Conservation (phyloP, 495 filamentous ascomycete species). For the Staphylotrichum tortipilum region DNA sequence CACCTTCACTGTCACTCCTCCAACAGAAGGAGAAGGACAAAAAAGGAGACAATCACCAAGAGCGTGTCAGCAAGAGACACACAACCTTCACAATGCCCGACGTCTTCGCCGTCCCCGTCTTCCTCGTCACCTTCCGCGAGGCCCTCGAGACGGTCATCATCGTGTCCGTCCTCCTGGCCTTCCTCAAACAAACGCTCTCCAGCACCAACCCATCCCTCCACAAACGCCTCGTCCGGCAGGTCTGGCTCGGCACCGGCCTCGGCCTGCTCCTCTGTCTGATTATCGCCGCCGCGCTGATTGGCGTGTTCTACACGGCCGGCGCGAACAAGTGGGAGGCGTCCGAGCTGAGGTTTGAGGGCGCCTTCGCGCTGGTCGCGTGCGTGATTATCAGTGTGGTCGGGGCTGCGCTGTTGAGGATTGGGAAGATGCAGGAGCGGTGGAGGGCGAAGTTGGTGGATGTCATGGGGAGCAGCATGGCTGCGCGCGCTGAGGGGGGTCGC, state of each 20-base stretch:
- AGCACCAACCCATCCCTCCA: conserved; percentile 55
- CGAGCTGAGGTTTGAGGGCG: conserved; percentile 72
- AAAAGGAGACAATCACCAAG: too few relatives aligned
- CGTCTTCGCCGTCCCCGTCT: conserved; percentile 62
- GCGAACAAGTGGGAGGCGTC: conserved; percentile 54
- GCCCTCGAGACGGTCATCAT: conserved; percentile 72
- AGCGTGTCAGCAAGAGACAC: too few relatives aligned
- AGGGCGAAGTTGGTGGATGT: conserved; percentile 53
- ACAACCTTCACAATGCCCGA: conserved; percentile 1
- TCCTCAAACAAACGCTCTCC: conserved; percentile 66
- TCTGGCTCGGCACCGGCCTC: conserved; percentile 59
- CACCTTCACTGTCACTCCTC: too few relatives aligned
- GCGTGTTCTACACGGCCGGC: conserved; percentile 66
- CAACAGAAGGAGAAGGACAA: too few relatives aligned
- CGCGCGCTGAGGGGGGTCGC: conserved; percentile 4
- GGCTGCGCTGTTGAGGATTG: conserved; percentile 68
- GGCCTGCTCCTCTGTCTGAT: conserved; percentile 60
- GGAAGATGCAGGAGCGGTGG: conserved; percentile 82
- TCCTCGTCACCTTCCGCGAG: conserved; percentile 84
- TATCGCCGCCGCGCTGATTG: conserved; percentile 67
- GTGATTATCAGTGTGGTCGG: conserved; percentile 75
- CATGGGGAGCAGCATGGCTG: conserved; percentile 40
- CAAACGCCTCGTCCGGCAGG: conserved; percentile 63
- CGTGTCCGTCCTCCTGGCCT: conserved; percentile 73
- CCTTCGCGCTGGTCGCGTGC: conserved; percentile 59